Base-by-base conservation (phyloP, 163 green algal genomes). In the Volvox carteri region DNA sequence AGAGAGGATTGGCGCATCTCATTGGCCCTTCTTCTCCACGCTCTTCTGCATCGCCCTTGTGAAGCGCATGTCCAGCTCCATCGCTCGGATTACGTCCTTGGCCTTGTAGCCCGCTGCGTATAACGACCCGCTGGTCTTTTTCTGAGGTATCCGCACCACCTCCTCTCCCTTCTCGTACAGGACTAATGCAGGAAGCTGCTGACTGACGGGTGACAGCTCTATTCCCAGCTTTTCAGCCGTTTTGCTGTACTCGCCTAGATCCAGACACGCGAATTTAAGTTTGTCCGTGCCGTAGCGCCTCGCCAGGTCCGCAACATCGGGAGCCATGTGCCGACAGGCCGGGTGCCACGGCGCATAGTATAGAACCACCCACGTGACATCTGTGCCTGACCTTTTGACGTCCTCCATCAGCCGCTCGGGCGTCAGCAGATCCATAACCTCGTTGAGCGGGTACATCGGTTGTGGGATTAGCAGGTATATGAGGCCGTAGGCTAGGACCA, bases 151-250 rank as follows among this genome's bases (percentile, higher is more conserved):
- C 8, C 86, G 77, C n/a, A 60, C 35, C 78, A 87, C 77, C 41
- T 91, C 86, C 78, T 88, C 67, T 1, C 86, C 86, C 48, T 91
- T 91, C n/a, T 91, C 86, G 44, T 73, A 91, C n/a, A 91, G 52
- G 12, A 60, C 30, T 2, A 88, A 30, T 9, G 86, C 58, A 0
- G 86, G 86, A 50, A 91, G 52, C 37, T 88, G 68, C 35, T 62
- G 21, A 50, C 86, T 91, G 41, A 58, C 25, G 6, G 78, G 78
- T 9, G 78, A 62, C 33, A 87, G 23, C 18, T 91, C 86, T 0
- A 91, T 56, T 2, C 86, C 87, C 42, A 89, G 46, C 72, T 75
- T 86, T 1, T 16, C 28, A 6, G 80, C 72, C 14, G 65, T 5
- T 37, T 89, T 72, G 44, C 39, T 73, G 54, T 56, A 89, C 79